Base-by-base conservation (phyloP, 2,329 filamentous ascomycete species). In the Epichloe aotearoae region DNA sequence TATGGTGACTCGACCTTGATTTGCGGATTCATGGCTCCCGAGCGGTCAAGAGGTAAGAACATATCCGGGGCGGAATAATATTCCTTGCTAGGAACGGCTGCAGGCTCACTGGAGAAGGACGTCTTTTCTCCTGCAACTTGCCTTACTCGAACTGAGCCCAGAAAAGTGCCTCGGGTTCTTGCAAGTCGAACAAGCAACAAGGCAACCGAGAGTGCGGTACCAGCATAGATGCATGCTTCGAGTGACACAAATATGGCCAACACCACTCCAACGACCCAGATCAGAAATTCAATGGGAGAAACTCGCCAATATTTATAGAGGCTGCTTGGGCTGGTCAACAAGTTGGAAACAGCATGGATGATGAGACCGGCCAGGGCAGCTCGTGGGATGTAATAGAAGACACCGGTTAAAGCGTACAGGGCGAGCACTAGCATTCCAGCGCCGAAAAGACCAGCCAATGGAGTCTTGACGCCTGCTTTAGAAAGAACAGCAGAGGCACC, bases 311-410 rank as follows among this genome's bases (percentile, higher is more conserved):
- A 90, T 53, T 84, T 80, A 66, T 86, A 88, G 2, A 90, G 74
- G 0, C 79, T 82, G 57, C 83, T 83, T 1, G 86, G 86, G 1
- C 83, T 79, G 0, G 84, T 84, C 59, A 90, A 79, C 45, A 90
- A 69, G 59, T 90, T 86, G 57, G 80, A 82, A 0, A 93, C 86
- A 3, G 86, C 87, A 64, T 93, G 87, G 55, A 93, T 89, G 58
- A 93, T 91, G 57, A 93, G 78, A 23, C 79, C 87, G 0, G 85
- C 75, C 5, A 93, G 73, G 1, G 79, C 75, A 1, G 85, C 76
- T 51, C 75, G 82, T 0, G 87, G 86, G 50, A 93, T 91, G 65
- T 85, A 91, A 71, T 79, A 89, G 71, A 93, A 91, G 33, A 90
- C 80, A 0, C 80, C 79, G 0, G 86, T 83, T 30, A 93, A 70